Percentiles rank a stretch among this genome's conserved stretches.
Evolutionary conservation across 2,329 filamentous ascomycete species (phyloP).

Genomic region (Colletotrichum cereale): DNA sequence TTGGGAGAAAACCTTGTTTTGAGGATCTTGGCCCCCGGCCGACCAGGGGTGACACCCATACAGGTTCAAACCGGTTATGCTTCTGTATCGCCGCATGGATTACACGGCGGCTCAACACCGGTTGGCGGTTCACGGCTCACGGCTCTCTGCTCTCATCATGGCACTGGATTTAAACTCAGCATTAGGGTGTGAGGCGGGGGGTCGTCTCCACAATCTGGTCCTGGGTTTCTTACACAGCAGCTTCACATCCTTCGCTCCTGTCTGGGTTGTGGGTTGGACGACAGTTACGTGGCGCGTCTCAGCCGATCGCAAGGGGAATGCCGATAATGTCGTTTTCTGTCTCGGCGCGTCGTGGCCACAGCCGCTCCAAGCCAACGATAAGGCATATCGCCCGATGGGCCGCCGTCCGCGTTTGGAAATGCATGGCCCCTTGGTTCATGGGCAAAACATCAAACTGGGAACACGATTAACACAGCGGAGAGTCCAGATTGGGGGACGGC

Average conservation of each 20-base stretch:
- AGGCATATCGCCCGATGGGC: slow-evolving; percentile 5
- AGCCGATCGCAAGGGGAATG: neutral
- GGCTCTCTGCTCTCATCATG: slow-evolving; percentile 16
- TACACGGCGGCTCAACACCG: neutral
- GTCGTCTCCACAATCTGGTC: neutral
- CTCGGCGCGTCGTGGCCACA: neutral
- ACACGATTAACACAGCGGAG: neutral
- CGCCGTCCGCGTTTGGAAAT: slow-evolving; percentile 10
- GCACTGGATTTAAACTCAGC: slow-evolving; percentile 27
- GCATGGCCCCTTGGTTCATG: slow-evolving; percentile 26
- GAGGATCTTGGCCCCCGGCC: neutral
- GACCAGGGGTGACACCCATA: slow-evolving; percentile 20
- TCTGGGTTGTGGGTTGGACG: neutral
- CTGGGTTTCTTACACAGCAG: neutral
- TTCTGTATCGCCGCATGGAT: slow-evolving; percentile 34
- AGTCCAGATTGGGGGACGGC: slow-evolving; percentile 3
- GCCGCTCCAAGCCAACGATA: neutral
- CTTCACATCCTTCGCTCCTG: neutral
- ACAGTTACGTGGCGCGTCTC: slow-evolving; percentile 7
- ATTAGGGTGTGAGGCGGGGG: neutral
- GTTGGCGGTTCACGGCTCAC: slow-evolving; percentile 12
- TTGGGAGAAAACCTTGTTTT: slow-evolving; percentile 32
- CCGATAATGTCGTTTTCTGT: slow-evolving; percentile 1
- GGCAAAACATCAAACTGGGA: slow-evolving; percentile 17
- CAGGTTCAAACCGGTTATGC: slow-evolving; percentile 17